phyloP scores from a whole-genome alignment of 352 stramenopile genomes.

The Pythium coloratum region DNA sequence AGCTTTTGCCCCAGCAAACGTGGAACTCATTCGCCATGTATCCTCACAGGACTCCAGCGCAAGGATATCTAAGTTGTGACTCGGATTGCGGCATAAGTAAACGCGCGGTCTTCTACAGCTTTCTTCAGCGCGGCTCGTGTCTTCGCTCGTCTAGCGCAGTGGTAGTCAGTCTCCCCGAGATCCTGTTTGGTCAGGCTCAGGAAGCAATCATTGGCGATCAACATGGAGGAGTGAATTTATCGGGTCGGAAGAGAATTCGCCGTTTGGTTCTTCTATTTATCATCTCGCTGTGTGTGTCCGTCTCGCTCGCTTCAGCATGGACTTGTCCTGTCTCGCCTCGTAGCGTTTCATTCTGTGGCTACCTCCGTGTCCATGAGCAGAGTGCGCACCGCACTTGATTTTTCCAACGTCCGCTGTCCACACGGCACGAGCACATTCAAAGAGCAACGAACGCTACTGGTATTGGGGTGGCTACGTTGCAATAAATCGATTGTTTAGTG shows the following conservation, averaged over 20 bases:
- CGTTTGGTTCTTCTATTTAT: slow-evolving; percentile 32
- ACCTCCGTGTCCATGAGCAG: too few species aligned
- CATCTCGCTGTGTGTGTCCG: neutral
- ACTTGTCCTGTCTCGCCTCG: neutral
- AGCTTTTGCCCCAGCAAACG: neutral
- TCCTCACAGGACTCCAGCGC: slow-evolving; percentile 80
- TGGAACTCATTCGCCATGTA: neutral
- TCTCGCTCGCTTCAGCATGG: slow-evolving; percentile 1
- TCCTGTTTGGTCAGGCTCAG: slow-evolving; percentile 10
- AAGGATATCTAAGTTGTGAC: slow-evolving; percentile 89
- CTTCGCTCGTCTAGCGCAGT: slow-evolving; percentile 19
- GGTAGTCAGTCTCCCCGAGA: slow-evolving; percentile 16
- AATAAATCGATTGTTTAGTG: too few species aligned
- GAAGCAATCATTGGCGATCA: slow-evolving; percentile 25
- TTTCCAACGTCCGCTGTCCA: too few species aligned
- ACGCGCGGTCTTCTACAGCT: slow-evolving; percentile 81
- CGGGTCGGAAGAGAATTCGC: slow-evolving; percentile 28
- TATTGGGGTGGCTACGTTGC: too few species aligned
- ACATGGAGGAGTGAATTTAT: slow-evolving; percentile 31
- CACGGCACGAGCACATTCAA: too few species aligned
- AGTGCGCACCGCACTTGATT: too few species aligned
- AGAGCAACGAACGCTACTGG: too few species aligned
- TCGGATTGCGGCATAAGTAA: slow-evolving; percentile 66
- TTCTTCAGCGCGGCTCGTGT: slow-evolving; percentile 30
- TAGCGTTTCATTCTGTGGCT: too few species aligned